Base-by-base conservation (phyloP, 768 basidiomycete species). In the Leccinum rimulosum region DNA sequence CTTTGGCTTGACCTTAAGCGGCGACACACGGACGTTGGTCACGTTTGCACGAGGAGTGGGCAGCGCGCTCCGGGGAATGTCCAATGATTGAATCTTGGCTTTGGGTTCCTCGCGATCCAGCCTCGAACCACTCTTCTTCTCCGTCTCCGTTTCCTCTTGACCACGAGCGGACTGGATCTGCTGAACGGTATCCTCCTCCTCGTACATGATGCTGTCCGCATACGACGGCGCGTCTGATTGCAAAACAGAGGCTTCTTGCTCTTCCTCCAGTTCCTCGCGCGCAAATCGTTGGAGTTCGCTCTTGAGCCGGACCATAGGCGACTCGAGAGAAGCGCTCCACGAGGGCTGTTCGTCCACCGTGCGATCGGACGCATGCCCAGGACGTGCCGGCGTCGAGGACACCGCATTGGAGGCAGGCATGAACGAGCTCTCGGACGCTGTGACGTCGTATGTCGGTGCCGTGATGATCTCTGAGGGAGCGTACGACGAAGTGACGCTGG, bases 311-410 rank as follows among this genome's bases (percentile, higher is more conserved):
- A 85, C 80, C 45, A 92, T 79, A 7, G 93, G 90, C 0, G 86
- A 87, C 68, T 92, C 89, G 59, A 93, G 68, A 4, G 88, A 87
- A 6, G 80, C 77, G n/a, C 81, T 80, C 89, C 89, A 93, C 14
- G 87, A 87, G 2, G 85, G 79, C 11, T 80, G 80, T 31, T 82
- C 79, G 14, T 79, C 79, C 6, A 70, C 62, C 22, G 80, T 80
- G 50, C 66, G 78, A 60, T 80, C 70, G 43, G 77, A 64, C 6
- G 63, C 54, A 57, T 62, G 57, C 48, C 59, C 61, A 48, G 70
- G 66, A 55, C 73, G 73, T 9, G 89, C 87, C 17, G 92, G 93
- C 1, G 92, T 93, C 3, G 91, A 93, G 1, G 90, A 89, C 56
- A 88, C 78, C 0, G 88, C 88, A 8, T 80, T 89, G 4, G 80